A percentile compares a stretch with the other conserved stretches of the same genome.
Conservation (phyloP, 2,329 filamentous ascomycete genomes). For the Fonsecaea multimorphosa region DNA sequence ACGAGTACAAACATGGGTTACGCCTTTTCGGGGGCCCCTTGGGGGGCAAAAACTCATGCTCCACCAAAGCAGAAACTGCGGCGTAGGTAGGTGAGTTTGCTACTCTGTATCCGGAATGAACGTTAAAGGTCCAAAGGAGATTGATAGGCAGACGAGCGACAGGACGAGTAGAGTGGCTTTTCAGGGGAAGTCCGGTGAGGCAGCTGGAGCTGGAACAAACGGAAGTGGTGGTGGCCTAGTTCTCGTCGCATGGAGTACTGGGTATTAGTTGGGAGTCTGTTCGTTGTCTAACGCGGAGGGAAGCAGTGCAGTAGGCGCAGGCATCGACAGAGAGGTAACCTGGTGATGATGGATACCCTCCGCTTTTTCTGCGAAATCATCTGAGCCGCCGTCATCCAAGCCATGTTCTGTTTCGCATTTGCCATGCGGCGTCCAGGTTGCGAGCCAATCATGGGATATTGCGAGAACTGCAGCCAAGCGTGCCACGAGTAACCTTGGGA, state of each 20-base stretch:
- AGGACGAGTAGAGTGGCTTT: neutral
- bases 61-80: neutral
- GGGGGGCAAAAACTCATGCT: neutral
- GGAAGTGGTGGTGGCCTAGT: conserved; percentile 5
- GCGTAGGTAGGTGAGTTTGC: neutral
- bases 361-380: conserved; percentile 1
- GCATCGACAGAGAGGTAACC: neutral
- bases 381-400: conserved; percentile 5
- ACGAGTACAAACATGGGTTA: neutral
- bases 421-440: conserved; percentile 1
- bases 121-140: neutral
- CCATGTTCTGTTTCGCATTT: conserved; percentile 14
- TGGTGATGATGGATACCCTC: neutral
- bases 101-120: neutral
- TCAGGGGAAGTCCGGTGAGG: neutral
- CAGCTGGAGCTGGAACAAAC: neutral
- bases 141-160: too few species aligned
- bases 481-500: conserved; percentile 4
- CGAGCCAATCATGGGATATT: neutral
- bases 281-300: neutral
- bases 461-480: conserved; percentile 5
- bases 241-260: neutral
- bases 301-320: neutral
- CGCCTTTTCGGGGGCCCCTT: neutral
- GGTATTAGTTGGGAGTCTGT: neutral